Conservation (phyloP, 805 yeast species). For the Hanseniaspora occidentalis region DNA sequence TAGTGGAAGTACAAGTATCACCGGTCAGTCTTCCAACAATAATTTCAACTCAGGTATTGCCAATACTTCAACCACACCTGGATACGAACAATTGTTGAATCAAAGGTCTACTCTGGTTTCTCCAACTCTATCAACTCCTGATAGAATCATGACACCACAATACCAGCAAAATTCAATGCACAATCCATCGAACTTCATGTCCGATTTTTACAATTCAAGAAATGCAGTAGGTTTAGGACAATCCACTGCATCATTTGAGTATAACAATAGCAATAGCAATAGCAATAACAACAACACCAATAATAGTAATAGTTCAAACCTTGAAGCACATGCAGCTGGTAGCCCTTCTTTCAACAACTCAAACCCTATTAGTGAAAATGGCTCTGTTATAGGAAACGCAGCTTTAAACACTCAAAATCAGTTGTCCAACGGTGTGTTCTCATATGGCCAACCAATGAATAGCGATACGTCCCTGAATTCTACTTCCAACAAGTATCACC, state of each 20-base stretch:
- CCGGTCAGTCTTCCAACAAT: constrained; percentile 4
- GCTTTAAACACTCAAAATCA: too few species aligned
- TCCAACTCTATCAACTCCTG: constrained; percentile 6
- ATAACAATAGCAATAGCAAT: neutral
- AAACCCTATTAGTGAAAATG: too few species aligned
- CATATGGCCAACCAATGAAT: too few species aligned
- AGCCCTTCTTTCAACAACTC: too few species aligned
- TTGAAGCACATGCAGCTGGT: neutral
- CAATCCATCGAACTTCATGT: neutral
- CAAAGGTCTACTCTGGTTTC: constrained; percentile 3
- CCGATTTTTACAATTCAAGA: neutral
- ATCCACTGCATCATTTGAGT: neutral
- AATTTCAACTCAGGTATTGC: constrained; percentile 3
- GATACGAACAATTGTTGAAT: constrained; percentile 4
- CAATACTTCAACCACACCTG: constrained; percentile 3
- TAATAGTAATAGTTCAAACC: neutral
- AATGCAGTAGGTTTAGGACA: neutral
- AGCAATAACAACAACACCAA: neutral
- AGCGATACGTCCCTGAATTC: too few species aligned
- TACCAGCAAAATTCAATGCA: neutral
- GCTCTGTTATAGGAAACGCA: too few species aligned
- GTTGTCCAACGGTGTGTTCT: too few species aligned
- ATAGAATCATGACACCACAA: neutral
- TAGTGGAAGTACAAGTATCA: neutral
- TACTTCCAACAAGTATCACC: too few species aligned